Conservation (phyloP, 1,284 basidiomycete species). For the Microbotryum silenes-acaulis region DNA sequence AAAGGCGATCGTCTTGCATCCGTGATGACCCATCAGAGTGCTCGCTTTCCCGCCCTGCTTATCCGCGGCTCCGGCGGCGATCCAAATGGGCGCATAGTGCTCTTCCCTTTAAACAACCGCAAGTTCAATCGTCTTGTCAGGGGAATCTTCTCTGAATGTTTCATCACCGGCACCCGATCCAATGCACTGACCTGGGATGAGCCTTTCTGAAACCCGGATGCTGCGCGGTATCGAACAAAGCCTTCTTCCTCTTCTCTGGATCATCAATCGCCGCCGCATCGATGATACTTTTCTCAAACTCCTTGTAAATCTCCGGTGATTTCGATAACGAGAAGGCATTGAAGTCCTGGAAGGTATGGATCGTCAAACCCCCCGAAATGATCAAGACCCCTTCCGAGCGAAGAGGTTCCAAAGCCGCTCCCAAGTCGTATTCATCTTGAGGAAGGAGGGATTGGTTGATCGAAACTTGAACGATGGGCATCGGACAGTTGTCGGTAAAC, state of each 20-base stretch:
- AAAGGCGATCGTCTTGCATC: slow-evolving; percentile 33
- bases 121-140: too few relatives aligned
- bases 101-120: slow-evolving; percentile 47
- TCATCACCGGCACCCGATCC: too few relatives aligned
- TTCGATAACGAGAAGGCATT: slow-evolving; percentile 50
- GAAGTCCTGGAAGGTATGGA: slow-evolving; percentile 58
- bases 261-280: slow-evolving; percentile 50
- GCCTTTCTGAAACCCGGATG: slow-evolving; percentile 56
- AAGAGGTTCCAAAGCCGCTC: slow-evolving; percentile 54
- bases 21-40: slow-evolving; percentile 29
- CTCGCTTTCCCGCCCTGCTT: slow-evolving; percentile 37
- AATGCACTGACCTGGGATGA: slow-evolving; percentile 46
- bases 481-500: slow-evolving; percentile 53
- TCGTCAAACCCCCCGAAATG: slow-evolving; percentile 57
- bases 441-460: slow-evolving; percentile 57
- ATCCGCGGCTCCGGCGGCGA: slow-evolving; percentile 60
- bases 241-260: slow-evolving; percentile 43
- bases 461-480: slow-evolving; percentile 43
- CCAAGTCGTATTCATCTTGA: slow-evolving; percentile 57
- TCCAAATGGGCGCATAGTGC: slow-evolving; percentile 63
- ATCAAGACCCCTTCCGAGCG: slow-evolving; percentile 60
- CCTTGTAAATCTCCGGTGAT: slow-evolving; percentile 43
- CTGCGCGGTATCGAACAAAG: slow-evolving; percentile 49
- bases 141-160: too few relatives aligned
- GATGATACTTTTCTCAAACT: slow-evolving; percentile 55